These are phyloP conservation scores for Trichothecium sympodiale DNA, from an alignment of 2,329 filamentous ascomycete genomes.

Conservation along the genomic window DNA sequence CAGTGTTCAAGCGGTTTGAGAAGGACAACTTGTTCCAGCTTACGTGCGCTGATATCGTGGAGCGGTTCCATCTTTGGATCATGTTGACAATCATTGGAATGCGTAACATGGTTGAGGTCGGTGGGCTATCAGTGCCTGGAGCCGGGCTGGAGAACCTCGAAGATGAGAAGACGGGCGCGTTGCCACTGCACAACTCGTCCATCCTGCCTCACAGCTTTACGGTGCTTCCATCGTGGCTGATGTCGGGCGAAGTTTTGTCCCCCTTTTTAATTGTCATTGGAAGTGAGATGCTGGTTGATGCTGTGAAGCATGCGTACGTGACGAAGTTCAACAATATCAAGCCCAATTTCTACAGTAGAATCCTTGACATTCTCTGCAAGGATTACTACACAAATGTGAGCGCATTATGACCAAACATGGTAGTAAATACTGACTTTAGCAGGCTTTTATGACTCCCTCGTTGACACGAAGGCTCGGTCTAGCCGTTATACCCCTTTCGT, in stretches of 20 bases:
- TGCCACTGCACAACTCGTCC: slow-evolving; percentile 55
- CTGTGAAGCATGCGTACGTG: slow-evolving; percentile 95
- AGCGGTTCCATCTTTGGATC: slow-evolving; percentile 94
- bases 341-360: slow-evolving; percentile 77
- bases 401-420: slow-evolving; percentile 3
- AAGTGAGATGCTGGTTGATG: slow-evolving; percentile 93
- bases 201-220: slow-evolving; percentile 88
- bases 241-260: slow-evolving; percentile 75
- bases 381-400: slow-evolving; percentile 92
- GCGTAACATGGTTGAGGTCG: slow-evolving; percentile 92
- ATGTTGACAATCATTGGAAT: slow-evolving; percentile 95
- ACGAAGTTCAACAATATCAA: slow-evolving; percentile 98
- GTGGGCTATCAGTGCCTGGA: slow-evolving; percentile 59
- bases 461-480: slow-evolving; percentile 81
- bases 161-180: slow-evolving; percentile 29
- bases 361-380: slow-evolving; percentile 88
- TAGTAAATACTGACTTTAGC: slow-evolving; percentile 8
- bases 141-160: slow-evolving; percentile 36
- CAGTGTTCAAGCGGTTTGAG: slow-evolving; percentile 97
- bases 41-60: slow-evolving; percentile 91
- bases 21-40: slow-evolving; percentile 97
- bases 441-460: slow-evolving; percentile 86
- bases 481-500: slow-evolving; percentile 84
- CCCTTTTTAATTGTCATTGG: slow-evolving; percentile 91
- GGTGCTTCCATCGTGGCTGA: slow-evolving; percentile 67